These are phyloP conservation scores for Colletotrichum zoysiae DNA, from an alignment of 2,329 filamentous ascomycete species.

Conservation along the genomic window DNA sequence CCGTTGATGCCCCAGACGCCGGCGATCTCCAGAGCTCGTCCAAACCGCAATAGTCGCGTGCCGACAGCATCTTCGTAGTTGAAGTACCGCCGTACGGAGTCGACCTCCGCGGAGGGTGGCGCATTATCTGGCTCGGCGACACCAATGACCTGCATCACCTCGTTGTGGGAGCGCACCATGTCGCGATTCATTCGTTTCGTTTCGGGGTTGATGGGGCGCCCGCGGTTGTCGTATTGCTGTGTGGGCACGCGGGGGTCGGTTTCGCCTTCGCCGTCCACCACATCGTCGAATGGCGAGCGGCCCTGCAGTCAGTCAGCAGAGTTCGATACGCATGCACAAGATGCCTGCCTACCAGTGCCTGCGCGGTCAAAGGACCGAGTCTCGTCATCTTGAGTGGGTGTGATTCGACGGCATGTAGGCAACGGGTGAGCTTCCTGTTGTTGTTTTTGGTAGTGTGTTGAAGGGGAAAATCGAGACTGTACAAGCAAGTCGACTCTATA, in stretches of 20 bases:
- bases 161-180: constrained; percentile 71
- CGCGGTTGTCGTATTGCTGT: constrained; percentile 67
- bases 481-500: neutral
- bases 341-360: constrained; percentile 64
- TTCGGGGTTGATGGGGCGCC: constrained; percentile 67
- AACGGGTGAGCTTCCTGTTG: neutral
- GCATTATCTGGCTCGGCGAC: constrained; percentile 70
- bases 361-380: constrained; percentile 65
- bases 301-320: constrained; percentile 55
- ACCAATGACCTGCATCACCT: constrained; percentile 73
- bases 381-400: constrained; percentile 36
- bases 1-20: constrained; percentile 66
- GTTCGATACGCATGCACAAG: neutral
- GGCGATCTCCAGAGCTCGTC: constrained; percentile 55
- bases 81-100: constrained; percentile 58
- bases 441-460: neutral
- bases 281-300: constrained; percentile 71
- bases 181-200: constrained; percentile 68
- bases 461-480: neutral
- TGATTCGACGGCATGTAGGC: constrained; percentile 3
- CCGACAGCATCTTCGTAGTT: constrained; percentile 63
- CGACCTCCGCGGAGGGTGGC: constrained; percentile 53
- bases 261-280: constrained; percentile 63
- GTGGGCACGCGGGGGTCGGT: constrained; percentile 54
- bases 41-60: constrained; percentile 51